A percentile compares a stretch with the other conserved stretches of the same genome.
These are phyloP conservation scores for Casaregolazyma suthepensis DNA, from an alignment of 1,139 yeast genomes.

Conservation along the genomic window DNA sequence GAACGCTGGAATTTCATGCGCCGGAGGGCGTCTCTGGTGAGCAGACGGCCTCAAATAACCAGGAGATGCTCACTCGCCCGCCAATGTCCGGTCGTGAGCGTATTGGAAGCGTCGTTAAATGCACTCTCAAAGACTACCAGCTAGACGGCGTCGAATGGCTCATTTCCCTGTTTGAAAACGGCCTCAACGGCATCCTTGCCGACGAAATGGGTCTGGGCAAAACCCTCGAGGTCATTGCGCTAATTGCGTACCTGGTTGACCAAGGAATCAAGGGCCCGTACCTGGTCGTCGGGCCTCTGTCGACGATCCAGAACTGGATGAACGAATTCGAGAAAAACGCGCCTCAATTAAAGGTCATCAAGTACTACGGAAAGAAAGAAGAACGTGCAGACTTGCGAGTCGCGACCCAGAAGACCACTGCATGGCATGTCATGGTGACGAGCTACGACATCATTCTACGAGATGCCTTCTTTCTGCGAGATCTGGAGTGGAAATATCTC, in stretches of 20 bases:
- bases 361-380: slow-evolving; percentile 50
- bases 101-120: slow-evolving; percentile 1
- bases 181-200: slow-evolving; percentile 88
- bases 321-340: slow-evolving; percentile 67
- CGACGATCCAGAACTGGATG: slow-evolving; percentile 82
- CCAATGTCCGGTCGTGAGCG: slow-evolving; percentile 1
- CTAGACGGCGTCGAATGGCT: slow-evolving; percentile 90
- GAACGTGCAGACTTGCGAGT: slow-evolving; percentile 26
- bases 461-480: slow-evolving; percentile 52
- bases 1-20: slow-evolving; percentile 13
- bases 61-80: background rate
- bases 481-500: slow-evolving; percentile 66
- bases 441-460: slow-evolving; percentile 75
- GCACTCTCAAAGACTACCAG: slow-evolving; percentile 72
- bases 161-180: slow-evolving; percentile 81
- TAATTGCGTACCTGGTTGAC: slow-evolving; percentile 70
- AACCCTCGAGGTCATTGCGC: slow-evolving; percentile 78
- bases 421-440: slow-evolving; percentile 55
- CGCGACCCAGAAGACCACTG: slow-evolving; percentile 14
- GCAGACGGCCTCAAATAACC: background rate
- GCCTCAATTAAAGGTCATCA: slow-evolving; percentile 53
- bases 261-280: slow-evolving; percentile 81
- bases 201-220: slow-evolving; percentile 99
- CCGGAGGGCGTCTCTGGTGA: too few relatives aligned
- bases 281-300: slow-evolving; percentile 78